These are phyloP conservation scores for Graphilbum ipis-grandicollis DNA, from an alignment of 2,329 filamentous ascomycete species.

Conservation along the genomic window DNA sequence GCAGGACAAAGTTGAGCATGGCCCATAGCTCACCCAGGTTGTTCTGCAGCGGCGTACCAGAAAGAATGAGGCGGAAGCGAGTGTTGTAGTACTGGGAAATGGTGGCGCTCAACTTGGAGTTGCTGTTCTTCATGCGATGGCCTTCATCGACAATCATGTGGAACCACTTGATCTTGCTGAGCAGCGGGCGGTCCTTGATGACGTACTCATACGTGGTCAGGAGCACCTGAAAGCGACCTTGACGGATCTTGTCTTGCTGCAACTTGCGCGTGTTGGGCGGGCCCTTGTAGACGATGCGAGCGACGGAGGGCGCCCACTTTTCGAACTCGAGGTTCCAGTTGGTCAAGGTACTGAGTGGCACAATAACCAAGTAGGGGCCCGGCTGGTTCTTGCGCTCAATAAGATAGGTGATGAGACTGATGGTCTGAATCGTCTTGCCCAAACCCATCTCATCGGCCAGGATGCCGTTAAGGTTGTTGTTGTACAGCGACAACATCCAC, in stretches of 20 bases:
- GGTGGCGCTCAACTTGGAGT: slow-evolving; percentile 89
- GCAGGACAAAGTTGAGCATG: slow-evolving; percentile 93
- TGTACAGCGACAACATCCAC: slow-evolving; percentile 99
- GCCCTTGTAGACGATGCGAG: slow-evolving; percentile 89
- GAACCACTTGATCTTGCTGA: slow-evolving; percentile 98
- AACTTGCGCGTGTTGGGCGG: slow-evolving; percentile 75
- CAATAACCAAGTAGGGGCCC: slow-evolving; percentile 90
- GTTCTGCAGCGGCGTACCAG: slow-evolving; percentile 92
- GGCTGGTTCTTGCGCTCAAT: slow-evolving; percentile 89
- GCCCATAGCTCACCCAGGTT: slow-evolving; percentile 94
- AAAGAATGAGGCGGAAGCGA: slow-evolving; percentile 89
- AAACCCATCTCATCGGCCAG: slow-evolving; percentile 99
- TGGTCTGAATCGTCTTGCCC: slow-evolving; percentile 97
- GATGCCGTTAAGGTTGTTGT: slow-evolving; percentile 99
- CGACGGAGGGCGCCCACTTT: slow-evolving; percentile 86
- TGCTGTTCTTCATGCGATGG: slow-evolving; percentile 97
- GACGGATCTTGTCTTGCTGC: slow-evolving; percentile 85
- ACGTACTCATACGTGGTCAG: slow-evolving; percentile 98
- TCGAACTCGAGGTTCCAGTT: slow-evolving; percentile 99
- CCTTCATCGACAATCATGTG: slow-evolving; percentile 99
- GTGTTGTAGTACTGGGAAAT: slow-evolving; percentile 92
- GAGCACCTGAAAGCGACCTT: slow-evolving; percentile 87
- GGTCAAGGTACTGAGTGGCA: slow-evolving; percentile 87
- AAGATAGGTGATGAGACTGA: slow-evolving; percentile 90
- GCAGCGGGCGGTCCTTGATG: slow-evolving; percentile 89